phyloP scores from a whole-genome alignment of 495 filamentous ascomycete genomes.

The Parmelia sp. region DNA sequence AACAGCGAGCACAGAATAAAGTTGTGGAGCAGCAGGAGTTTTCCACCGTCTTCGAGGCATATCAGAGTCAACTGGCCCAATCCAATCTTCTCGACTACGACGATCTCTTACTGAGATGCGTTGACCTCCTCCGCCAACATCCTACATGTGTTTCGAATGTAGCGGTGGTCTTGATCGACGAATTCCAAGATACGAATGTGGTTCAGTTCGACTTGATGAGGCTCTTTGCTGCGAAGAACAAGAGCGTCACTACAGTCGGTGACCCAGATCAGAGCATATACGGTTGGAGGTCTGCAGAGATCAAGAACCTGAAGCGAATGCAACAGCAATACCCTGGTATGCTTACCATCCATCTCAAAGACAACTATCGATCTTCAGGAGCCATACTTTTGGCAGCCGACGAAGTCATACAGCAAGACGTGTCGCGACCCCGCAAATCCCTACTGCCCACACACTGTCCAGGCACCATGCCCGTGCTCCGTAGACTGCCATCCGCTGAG shows the following conservation, averaged over 20 bases:
- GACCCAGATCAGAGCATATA: conserved; percentile 99
- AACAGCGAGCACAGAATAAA: conserved; percentile 38
- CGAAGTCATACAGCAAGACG: conserved; percentile 88
- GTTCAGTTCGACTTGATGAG: conserved; percentile 96
- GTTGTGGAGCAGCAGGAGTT: conserved; percentile 65
- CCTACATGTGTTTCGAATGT: conserved; percentile 88
- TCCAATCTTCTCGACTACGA: conserved; percentile 94
- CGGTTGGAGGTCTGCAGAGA: conserved; percentile 94
- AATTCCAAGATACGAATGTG: conserved; percentile 96
- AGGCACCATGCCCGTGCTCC: conserved; percentile 77
- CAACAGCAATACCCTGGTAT: conserved; percentile 69
- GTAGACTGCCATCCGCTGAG: conserved; percentile 63
- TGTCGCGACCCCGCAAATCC: conserved; percentile 65
- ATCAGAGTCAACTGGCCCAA: conserved; percentile 63
- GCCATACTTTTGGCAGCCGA: conserved; percentile 79
- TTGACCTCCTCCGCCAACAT: conserved; percentile 66
- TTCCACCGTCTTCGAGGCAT: conserved; percentile 66
- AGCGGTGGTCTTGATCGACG: conserved; percentile 88
- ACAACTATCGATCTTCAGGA: conserved; percentile 92
- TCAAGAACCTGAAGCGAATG: conserved; percentile 79
- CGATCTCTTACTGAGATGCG: conserved; percentile 80
- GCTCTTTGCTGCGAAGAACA: conserved; percentile 65
- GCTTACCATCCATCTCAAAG: conserved; percentile 76
- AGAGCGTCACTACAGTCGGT: conserved; percentile 85
- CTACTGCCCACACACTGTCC: conserved; percentile 74